Evolutionary conservation across 176 grass and related monocot species (phyloP).

Genomic region (Aegilops umbellulata): DNA sequence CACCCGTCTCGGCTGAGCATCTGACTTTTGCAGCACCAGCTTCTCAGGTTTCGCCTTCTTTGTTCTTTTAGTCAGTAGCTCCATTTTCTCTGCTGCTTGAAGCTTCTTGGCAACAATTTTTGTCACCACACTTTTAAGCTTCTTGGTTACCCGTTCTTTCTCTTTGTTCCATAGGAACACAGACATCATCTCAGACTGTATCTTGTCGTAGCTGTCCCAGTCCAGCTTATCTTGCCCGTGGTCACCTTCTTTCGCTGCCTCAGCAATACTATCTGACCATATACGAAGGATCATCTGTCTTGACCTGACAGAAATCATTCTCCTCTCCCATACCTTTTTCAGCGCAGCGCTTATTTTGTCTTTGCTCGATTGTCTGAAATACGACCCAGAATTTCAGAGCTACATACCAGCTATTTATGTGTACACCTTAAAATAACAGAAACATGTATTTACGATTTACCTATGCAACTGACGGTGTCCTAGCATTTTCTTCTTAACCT

Average conservation of each 20-base stretch:
- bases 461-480: conserved; percentile 57
- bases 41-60: conserved; percentile 30
- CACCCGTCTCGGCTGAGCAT: conserved; percentile 9
- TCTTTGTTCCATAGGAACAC: conserved; percentile 38
- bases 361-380: conserved; percentile 55
- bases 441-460: conserved; percentile 28
- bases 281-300: conserved; percentile 35
- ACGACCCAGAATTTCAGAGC: too few relatives aligned
- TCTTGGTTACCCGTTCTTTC: conserved; percentile 38
- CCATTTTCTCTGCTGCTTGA: conserved; percentile 29
- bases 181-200: conserved; percentile 43
- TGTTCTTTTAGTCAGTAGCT: neutral
- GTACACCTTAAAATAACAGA: too few relatives aligned
- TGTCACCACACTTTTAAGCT: conserved; percentile 21
- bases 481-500: conserved; percentile 87
- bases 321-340: conserved; percentile 59
- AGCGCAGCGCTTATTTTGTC: conserved; percentile 63
- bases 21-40: conserved; percentile 5
- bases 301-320: conserved; percentile 38
- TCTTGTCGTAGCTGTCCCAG: conserved; percentile 78
- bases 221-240: conserved; percentile 51
- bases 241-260: conserved; percentile 55
- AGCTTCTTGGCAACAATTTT: conserved; percentile 36
- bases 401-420: too few relatives aligned
- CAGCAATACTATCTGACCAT: conserved; percentile 69